phyloP scores from a whole-genome alignment of 192 early-diverging fungal genomes.

The Polychytrium aggregatum region DNA sequence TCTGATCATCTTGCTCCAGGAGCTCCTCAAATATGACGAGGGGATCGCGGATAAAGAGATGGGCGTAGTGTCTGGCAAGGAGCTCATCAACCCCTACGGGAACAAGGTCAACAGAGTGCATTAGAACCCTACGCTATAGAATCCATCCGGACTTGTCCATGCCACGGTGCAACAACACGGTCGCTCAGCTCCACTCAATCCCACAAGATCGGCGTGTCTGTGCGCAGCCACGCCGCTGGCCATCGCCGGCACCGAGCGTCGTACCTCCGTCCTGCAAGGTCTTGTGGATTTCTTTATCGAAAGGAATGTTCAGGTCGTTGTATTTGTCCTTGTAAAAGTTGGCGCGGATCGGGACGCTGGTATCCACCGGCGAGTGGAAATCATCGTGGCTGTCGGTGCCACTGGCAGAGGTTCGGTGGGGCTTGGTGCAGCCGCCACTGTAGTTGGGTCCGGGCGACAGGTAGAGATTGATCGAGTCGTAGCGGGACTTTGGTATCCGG shows the following conservation, averaged over 20 bases:
- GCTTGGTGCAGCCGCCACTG: constrained; percentile 28
- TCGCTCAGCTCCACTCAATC: too few species aligned
- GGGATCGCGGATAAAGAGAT: constrained; percentile 97
- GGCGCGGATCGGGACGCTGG: too few species aligned
- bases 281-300: constrained; percentile 68
- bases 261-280: constrained; percentile 56
- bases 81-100: constrained; percentile 84
- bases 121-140: too few species aligned
- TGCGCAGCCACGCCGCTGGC: too few species aligned
- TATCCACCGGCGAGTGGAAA: too few species aligned
- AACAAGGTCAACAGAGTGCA: too few species aligned
- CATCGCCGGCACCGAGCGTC: too few species aligned
- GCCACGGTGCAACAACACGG: too few species aligned
- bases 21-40: constrained; percentile 92
- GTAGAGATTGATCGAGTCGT: constrained; percentile 88
- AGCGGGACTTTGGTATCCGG: constrained; percentile 89
- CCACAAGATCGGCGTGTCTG: too few species aligned
- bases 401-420: too few species aligned
- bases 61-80: constrained; percentile 83
- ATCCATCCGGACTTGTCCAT: too few species aligned
- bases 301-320: constrained; percentile 80
- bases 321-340: constrained; percentile 68
- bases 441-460: constrained; percentile 50
- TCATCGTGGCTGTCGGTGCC: too few species aligned
- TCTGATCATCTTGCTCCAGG: constrained; percentile 72